Percentiles rank a stretch among this genome's conserved stretches.
phyloP scores from a whole-genome alignment of 202 grass and related monocot genomes.

The Carex sylvatica region DNA sequence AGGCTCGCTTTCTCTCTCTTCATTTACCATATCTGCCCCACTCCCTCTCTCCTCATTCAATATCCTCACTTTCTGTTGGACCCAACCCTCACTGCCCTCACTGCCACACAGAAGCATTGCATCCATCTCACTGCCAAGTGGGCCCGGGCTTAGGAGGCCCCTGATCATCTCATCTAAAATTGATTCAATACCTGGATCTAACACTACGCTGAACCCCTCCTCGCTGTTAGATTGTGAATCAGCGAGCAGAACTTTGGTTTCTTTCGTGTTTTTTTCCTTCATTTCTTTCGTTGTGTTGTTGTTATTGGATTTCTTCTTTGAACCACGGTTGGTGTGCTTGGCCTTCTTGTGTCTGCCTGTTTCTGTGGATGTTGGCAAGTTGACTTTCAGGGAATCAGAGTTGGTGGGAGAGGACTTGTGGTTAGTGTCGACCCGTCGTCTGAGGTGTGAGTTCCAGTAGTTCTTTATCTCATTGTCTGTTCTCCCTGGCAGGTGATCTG shows the following conservation, averaged over 20 bases:
- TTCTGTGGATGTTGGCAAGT: constrained; percentile 23
- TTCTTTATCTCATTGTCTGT: constrained; percentile 95
- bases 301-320: constrained; percentile 25
- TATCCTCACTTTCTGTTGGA: background rate
- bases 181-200: constrained; percentile 48
- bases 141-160: constrained; percentile 13
- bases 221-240: constrained; percentile 39
- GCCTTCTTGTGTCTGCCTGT: constrained; percentile 45
- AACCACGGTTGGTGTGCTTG: constrained; percentile 26
- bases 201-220: constrained; percentile 36
- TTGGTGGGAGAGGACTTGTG: constrained; percentile 23
- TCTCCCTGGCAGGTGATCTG: constrained; percentile 53
- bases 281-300: background rate
- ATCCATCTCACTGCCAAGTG: constrained; percentile 40
- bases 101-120: constrained; percentile 20
- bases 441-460: constrained; percentile 91
- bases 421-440: constrained; percentile 57
- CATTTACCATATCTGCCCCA: background rate
- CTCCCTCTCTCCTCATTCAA: constrained; percentile 12
- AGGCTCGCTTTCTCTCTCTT: background rate
- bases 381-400: constrained; percentile 28
- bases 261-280: background rate
- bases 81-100: background rate
- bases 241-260: background rate
- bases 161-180: constrained; percentile 27